Conservation (phyloP, 495 filamentous ascomycete genomes). For the Penicillium steckii region DNA sequence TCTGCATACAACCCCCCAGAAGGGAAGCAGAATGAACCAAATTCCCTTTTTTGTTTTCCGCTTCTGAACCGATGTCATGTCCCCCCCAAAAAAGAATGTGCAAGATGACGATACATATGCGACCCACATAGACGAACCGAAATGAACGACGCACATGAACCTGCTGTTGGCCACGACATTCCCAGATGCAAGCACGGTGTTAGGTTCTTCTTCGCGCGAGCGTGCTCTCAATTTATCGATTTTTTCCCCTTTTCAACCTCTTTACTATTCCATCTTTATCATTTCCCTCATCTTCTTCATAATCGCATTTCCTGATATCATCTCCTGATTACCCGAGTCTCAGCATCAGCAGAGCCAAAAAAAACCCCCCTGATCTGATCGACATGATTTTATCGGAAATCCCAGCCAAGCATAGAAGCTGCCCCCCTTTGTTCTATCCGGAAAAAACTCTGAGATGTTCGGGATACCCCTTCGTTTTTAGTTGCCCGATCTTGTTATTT, state of each 20-base stretch:
- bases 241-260: neutral
- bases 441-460: neutral
- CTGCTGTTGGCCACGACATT: conserved; percentile 25
- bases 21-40: neutral
- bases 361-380: no score
- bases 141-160: conserved; percentile 31
- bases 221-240: neutral
- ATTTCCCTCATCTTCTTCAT: neutral
- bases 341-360: neutral
- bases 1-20: no score
- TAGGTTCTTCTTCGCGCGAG: conserved; percentile 22
- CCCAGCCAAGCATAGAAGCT: neutral
- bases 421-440: neutral
- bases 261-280: neutral
- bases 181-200: conserved; percentile 32
- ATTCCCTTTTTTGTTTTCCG: conserved; percentile 3
- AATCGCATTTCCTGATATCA: neutral
- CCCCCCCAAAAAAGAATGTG: conserved; percentile 24
- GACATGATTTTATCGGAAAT: neutral
- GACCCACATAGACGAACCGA: conserved; percentile 30
- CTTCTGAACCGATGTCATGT: conserved; percentile 7
- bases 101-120: conserved; percentile 29
- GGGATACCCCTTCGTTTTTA: neutral
- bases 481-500: neutral
- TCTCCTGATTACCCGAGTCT: neutral